phyloP scores from a whole-genome alignment of 2,329 filamentous ascomycete species.

The Scopulariopsis brevicaulis region DNA sequence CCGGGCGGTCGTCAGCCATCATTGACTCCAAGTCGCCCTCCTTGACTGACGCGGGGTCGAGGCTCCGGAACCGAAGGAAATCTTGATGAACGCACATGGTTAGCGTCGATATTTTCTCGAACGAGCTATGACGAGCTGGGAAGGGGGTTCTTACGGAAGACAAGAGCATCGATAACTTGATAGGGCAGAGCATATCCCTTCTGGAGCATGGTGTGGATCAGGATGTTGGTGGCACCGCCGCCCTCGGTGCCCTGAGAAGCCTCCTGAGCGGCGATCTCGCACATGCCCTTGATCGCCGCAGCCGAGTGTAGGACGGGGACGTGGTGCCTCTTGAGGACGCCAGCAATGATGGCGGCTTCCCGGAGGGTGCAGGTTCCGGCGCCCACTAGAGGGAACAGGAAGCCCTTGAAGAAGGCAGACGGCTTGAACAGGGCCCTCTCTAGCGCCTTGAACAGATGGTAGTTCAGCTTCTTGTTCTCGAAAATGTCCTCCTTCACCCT shows the following conservation, averaged over 20 bases:
- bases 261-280: constrained; percentile 88
- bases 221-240: constrained; percentile 86
- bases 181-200: constrained; percentile 96
- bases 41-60: constrained; percentile 46
- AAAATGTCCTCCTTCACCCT: constrained; percentile 88
- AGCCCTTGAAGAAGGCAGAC: constrained; percentile 90
- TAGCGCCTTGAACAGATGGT: constrained; percentile 86
- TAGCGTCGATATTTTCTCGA: background rate
- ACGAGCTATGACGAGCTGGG: no score
- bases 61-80: constrained; percentile 77
- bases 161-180: constrained; percentile 86
- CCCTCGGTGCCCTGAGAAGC: constrained; percentile 73
- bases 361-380: constrained; percentile 82
- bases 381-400: constrained; percentile 80
- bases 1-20: constrained; percentile 31
- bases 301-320: constrained; percentile 89
- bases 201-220: constrained; percentile 85
- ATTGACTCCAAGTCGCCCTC: constrained; percentile 40
- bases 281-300: constrained; percentile 80
- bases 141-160: constrained; percentile 42
- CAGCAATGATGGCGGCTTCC: constrained; percentile 85
- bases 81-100: constrained; percentile 30
- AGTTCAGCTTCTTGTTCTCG: constrained; percentile 89
- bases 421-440: constrained; percentile 94
- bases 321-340: constrained; percentile 72